Evolutionary conservation across 345 rosid genomes (phyloP).

Genomic region (Viola odorata): DNA sequence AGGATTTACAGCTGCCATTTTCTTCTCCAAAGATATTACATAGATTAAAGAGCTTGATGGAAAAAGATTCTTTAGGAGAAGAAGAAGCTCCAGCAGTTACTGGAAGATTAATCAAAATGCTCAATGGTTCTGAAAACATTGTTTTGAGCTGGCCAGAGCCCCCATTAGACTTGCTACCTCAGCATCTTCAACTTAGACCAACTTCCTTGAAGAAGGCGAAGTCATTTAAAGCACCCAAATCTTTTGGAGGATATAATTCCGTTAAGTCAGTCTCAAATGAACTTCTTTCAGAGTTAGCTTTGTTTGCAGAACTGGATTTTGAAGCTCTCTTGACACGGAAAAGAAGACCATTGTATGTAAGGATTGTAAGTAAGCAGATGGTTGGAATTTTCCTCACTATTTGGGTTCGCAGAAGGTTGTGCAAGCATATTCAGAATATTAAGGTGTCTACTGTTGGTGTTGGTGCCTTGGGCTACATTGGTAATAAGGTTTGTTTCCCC

Average conservation of each 20-base stretch:
- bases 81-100: constrained; percentile 13
- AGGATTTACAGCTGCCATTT: constrained; percentile 46
- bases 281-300: constrained; percentile 38
- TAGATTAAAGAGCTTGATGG: constrained; percentile 52
- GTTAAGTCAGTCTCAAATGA: constrained; percentile 47
- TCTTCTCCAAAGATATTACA: constrained; percentile 56
- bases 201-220: constrained; percentile 49
- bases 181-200: constrained; percentile 52
- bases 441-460: constrained; percentile 89
- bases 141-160: constrained; percentile 94
- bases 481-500: constrained; percentile 65
- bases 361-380: constrained; percentile 92
- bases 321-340: constrained; percentile 60
- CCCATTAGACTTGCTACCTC: constrained; percentile 57
- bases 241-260: constrained; percentile 53
- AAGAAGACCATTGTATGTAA: constrained; percentile 58
- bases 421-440: constrained; percentile 73
- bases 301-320: constrained; percentile 60
- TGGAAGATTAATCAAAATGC: constrained; percentile 40
- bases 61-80: constrained; percentile 28
- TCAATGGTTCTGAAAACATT: constrained; percentile 67
- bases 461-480: constrained; percentile 94
- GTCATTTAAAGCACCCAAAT: constrained; percentile 48
- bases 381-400: constrained; percentile 82
- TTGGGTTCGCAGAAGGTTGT: constrained; percentile 85